phyloP scores from a whole-genome alignment of 345 rosid species.

The Salix viminalis region DNA sequence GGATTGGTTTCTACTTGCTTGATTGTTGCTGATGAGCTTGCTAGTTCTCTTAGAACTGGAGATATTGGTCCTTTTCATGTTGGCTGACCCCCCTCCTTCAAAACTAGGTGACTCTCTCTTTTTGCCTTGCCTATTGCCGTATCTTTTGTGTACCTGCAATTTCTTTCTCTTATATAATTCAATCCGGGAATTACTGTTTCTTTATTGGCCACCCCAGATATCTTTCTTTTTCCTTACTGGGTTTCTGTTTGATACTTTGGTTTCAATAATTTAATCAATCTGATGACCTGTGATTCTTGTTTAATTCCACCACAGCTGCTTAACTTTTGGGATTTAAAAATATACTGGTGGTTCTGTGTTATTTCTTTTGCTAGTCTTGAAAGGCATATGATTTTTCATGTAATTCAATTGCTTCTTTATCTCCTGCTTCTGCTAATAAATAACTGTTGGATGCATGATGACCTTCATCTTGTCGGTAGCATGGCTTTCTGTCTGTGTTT shows the following conservation, averaged over 20 bases:
- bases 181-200: not conserved
- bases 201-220: not conserved
- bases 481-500: not conserved
- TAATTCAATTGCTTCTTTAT: not conserved
- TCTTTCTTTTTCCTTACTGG: not conserved
- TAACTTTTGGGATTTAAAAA: not conserved
- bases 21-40: conserved; percentile 81
- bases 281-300: not conserved
- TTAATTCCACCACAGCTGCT: not conserved
- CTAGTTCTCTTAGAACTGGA: conserved; percentile 64
- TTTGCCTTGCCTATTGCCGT: not conserved
- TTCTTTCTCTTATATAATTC: not conserved
- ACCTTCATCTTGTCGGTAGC: not conserved
- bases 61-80: conserved; percentile 86
- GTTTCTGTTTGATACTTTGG: not conserved
- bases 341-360: not conserved
- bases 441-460: not conserved
- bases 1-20: conserved; percentile 85
- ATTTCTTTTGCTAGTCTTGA: not conserved
- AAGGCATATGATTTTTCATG: not conserved
- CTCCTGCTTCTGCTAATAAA: not conserved
- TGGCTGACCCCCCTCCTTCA: conserved; percentile 27
- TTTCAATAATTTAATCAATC: not conserved
- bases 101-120: conserved; percentile 3
- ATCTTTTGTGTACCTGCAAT: not conserved